phyloP scores from a whole-genome alignment of 108 stramenopile species.

The Aurantiochytrium sp. region DNA sequence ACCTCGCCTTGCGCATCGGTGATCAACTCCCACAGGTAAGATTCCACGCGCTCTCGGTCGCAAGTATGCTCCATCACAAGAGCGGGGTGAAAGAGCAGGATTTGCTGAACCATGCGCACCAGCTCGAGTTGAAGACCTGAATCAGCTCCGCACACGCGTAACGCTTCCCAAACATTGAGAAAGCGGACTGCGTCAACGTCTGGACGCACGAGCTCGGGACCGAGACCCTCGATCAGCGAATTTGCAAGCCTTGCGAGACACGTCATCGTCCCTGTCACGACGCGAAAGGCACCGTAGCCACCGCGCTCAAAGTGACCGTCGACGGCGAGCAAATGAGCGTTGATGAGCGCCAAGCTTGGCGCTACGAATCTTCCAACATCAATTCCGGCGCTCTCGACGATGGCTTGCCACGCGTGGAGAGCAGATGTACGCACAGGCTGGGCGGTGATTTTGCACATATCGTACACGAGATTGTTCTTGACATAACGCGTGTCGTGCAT shows the following conservation, averaged over 20 bases:
- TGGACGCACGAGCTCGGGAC: background rate
- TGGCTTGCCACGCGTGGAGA: background rate
- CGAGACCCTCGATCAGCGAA: background rate
- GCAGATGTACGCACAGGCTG: background rate
- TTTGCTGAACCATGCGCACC: background rate
- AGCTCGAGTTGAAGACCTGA: background rate
- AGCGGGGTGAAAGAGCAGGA: background rate
- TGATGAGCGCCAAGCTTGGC: background rate
- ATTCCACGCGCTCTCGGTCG: background rate
- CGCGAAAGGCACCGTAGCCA: background rate
- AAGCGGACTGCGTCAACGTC: background rate
- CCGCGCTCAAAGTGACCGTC: background rate
- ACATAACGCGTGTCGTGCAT: background rate
- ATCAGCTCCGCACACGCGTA: background rate
- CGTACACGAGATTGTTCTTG: background rate
- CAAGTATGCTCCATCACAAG: background rate
- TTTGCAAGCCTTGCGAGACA: background rate
- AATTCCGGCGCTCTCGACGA: background rate
- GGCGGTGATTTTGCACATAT: constrained; percentile 7
- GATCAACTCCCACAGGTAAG: background rate
- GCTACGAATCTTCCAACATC: background rate
- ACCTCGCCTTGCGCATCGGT: background rate
- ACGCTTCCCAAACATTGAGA: background rate
- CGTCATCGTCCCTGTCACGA: background rate
- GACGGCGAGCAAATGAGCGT: background rate